Conservation (phyloP, 495 filamentous ascomycete genomes). For the Trichoderma reesei region DNA sequence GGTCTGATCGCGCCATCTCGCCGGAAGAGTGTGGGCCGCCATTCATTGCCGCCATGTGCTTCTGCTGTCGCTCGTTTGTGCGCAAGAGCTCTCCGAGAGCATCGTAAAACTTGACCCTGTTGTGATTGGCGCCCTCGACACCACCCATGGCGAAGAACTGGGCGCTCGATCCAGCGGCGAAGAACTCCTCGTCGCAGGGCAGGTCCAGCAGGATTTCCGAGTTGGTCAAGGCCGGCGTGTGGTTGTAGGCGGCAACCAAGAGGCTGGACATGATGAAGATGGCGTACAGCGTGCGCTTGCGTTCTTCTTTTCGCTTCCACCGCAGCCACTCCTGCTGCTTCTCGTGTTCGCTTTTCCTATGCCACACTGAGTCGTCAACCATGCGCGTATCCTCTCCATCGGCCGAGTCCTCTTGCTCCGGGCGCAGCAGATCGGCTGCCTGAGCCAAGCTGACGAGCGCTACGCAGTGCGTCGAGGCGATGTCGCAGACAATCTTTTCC, state of each 20-base stretch:
- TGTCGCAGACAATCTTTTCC: constrained; percentile 81
- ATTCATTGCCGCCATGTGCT: constrained; percentile 28
- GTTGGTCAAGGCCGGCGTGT: constrained; percentile 82
- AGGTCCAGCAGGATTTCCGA: constrained; percentile 88
- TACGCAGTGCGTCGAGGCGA: constrained; percentile 83
- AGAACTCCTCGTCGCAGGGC: constrained; percentile 90
- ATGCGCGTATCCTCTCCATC: constrained; percentile 30
- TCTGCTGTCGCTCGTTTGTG: constrained; percentile 53
- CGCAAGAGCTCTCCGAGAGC: constrained; percentile 74
- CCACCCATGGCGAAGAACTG: constrained; percentile 74
- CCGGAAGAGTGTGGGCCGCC: constrained; percentile 33
- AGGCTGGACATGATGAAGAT: constrained; percentile 88
- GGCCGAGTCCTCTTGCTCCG: constrained; percentile 28
- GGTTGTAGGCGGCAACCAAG: constrained; percentile 85
- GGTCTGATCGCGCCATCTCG: constrained; percentile 49
- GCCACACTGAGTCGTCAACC: constrained; percentile 41
- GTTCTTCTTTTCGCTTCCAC: constrained; percentile 84
- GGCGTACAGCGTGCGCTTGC: constrained; percentile 87
- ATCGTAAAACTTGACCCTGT: constrained; percentile 57
- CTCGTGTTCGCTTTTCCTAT: constrained; percentile 43
- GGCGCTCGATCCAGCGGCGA: constrained; percentile 70
- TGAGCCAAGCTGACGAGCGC: constrained; percentile 85
- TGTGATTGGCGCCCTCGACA: constrained; percentile 51
- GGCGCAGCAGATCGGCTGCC: constrained; percentile 64
- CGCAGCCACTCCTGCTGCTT: constrained; percentile 76